A percentile compares a stretch with the other conserved stretches of the same genome.
Conservation (phyloP, 257 asterid genomes). For the Haberlea rhodopensis region DNA sequence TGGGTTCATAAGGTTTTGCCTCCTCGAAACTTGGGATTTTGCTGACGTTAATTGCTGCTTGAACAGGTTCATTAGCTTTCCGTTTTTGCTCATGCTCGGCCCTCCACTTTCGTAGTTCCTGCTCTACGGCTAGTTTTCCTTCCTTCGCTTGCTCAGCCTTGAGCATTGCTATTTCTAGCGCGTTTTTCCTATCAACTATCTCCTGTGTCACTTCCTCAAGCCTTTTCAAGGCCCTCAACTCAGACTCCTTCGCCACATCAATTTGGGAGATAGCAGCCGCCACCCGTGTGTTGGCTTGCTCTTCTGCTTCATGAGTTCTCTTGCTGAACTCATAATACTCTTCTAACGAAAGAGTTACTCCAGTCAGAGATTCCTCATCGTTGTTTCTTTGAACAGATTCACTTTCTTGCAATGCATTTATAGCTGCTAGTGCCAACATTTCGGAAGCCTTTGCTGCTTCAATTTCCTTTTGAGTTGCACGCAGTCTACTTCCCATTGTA, state of each 20-base stretch:
- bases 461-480: conserved; percentile 78
- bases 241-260: conserved; percentile 79
- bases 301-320: conserved; percentile 83
- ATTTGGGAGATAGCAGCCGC: conserved; percentile 68
- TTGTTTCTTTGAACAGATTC: conserved; percentile 46
- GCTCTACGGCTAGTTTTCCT: conserved; percentile 78
- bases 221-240: conserved; percentile 52
- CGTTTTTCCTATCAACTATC: conserved; percentile 49
- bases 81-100: conserved; percentile 74
- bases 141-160: conserved; percentile 77
- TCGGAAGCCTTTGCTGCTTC: conserved; percentile 89
- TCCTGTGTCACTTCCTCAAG: conserved; percentile 69
- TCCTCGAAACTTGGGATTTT: conserved; percentile 43
- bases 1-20: conserved; percentile 26
- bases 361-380: conserved; percentile 44
- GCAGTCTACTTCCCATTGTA: conserved; percentile 62
- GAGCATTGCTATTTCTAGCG: conserved; percentile 49
- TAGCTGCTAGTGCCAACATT: conserved; percentile 80
- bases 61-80: conserved; percentile 49
- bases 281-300: conserved; percentile 60
- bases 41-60: conserved; percentile 20
- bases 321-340: conserved; percentile 92
- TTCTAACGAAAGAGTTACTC: conserved; percentile 64
- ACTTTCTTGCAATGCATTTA: conserved; percentile 72
- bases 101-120: conserved; percentile 82